Conservation (phyloP, 139 green algal genomes). For the Asterochloris erici region DNA sequence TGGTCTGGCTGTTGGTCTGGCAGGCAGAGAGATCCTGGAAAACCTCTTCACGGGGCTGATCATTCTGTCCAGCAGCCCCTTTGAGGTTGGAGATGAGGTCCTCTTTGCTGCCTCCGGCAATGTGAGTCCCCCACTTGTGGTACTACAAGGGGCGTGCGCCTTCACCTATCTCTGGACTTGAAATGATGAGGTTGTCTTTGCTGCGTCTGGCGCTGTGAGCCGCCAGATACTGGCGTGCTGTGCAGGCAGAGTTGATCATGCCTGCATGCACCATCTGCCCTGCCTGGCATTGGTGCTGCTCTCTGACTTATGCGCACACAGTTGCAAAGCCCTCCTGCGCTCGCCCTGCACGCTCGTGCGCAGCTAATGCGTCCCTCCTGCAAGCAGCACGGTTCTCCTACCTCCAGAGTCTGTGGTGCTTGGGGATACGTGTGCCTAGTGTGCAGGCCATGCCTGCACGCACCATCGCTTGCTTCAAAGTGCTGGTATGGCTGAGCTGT, state of each 20-base stretch:
- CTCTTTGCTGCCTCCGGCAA: conserved; percentile 54
- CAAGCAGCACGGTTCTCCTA: neutral
- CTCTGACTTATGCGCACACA: no score
- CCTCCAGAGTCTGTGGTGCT: neutral
- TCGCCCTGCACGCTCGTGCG: no score
- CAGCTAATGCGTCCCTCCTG: no score
- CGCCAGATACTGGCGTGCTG: no score
- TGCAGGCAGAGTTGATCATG: no score
- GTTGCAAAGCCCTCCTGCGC: no score
- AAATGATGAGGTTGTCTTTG: neutral
- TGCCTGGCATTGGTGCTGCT: no score
- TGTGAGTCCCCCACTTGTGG: conserved; percentile 5
- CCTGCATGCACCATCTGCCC: no score
- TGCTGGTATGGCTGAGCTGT: neutral
- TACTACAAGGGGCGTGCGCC: neutral
- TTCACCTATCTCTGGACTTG: neutral
- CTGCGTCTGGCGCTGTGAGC: neutral
- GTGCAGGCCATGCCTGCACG: neutral
- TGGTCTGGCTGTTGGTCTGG: conserved; percentile 89
- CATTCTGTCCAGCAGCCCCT: conserved; percentile 72
- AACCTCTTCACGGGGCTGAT: conserved; percentile 93
- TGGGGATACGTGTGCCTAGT: no score
- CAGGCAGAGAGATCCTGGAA: conserved; percentile 87
- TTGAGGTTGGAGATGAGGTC: conserved; percentile 81
- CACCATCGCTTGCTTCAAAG: neutral